A percentile compares a stretch with the other conserved stretches of the same genome.
phyloP scores from a whole-genome alignment of 2,329 filamentous ascomycete species.

The Trichoderma asperellum region DNA sequence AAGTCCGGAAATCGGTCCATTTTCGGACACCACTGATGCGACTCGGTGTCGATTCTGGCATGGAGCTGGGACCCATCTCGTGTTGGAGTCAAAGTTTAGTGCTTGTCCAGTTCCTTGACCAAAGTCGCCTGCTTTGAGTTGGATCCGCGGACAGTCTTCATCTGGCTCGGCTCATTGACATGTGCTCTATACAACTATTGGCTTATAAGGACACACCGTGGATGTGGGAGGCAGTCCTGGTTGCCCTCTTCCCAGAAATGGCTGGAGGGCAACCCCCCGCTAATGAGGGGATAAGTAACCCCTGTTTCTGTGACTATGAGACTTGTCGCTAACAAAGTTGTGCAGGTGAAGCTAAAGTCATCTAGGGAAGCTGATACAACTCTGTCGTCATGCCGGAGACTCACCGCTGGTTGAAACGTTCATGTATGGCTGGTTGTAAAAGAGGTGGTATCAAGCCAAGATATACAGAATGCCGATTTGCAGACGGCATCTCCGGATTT shows the following conservation, averaged over 20 bases:
- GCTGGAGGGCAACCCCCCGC: conserved; percentile 53
- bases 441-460: conserved; percentile 3
- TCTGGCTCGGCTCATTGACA: conserved; percentile 1
- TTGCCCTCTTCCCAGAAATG: conserved; percentile 56
- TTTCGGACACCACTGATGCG: conserved; percentile 3
- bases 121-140: conserved; percentile 23
- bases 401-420: neutral
- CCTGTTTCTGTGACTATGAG: conserved; percentile 28
- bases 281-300: conserved; percentile 55
- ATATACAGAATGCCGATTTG: neutral
- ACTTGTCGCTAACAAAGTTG: conserved; percentile 36
- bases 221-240: conserved; percentile 50
- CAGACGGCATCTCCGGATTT: neutral
- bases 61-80: conserved; percentile 77
- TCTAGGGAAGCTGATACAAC: neutral
- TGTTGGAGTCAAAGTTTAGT: conserved; percentile 93
- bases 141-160: conserved; percentile 25
- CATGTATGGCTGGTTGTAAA: neutral
- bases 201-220: conserved; percentile 44
- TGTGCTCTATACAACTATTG: conserved; percentile 27
- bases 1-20: conserved; percentile 14
- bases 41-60: conserved; percentile 31
- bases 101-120: conserved; percentile 68
- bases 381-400: neutral
- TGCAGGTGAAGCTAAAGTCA: conserved; percentile 31